A percentile compares a stretch with the other conserved stretches of the same genome.
These are phyloP conservation scores for Penicillium dipodomyicola DNA, from an alignment of 495 filamentous ascomycete species.

Conservation along the genomic window DNA sequence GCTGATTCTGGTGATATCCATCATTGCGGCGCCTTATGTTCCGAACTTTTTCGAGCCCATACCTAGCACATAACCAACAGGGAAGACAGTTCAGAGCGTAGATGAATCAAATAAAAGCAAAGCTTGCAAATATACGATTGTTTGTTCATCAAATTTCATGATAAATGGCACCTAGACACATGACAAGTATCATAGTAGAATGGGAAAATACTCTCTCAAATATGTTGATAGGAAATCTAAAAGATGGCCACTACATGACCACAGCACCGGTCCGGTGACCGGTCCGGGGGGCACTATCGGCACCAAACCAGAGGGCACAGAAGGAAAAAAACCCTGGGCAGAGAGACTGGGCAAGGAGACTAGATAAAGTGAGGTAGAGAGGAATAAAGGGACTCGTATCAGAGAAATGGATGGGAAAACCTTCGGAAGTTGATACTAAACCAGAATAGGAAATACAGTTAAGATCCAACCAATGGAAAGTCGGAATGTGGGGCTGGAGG, in stretches of 20 bases:
- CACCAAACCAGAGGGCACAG: not conserved
- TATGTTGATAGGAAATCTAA: not conserved
- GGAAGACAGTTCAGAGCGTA: not conserved
- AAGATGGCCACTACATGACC: not conserved
- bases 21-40: not conserved
- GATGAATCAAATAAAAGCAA: too few relatives aligned
- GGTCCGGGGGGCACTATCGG: slow-evolving; percentile 13
- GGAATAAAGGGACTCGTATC: not conserved
- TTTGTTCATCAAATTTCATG: too few relatives aligned
- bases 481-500: not conserved
- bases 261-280: slow-evolving; percentile 20
- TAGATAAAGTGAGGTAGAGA: not conserved
- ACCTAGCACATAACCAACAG: not conserved
- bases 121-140: too few relatives aligned
- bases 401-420: not conserved
- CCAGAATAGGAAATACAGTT: not conserved
- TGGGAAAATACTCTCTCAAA: not conserved
- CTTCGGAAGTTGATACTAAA: not conserved
- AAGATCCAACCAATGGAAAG: not conserved
- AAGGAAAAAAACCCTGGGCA: not conserved
- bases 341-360: not conserved
- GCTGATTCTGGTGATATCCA: not conserved
- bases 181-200: not conserved
- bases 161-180: too few relatives aligned
- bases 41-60: not conserved